Base-by-base conservation (phyloP, 2,329 filamentous ascomycete species). In the Fonsecaea nubica region DNA sequence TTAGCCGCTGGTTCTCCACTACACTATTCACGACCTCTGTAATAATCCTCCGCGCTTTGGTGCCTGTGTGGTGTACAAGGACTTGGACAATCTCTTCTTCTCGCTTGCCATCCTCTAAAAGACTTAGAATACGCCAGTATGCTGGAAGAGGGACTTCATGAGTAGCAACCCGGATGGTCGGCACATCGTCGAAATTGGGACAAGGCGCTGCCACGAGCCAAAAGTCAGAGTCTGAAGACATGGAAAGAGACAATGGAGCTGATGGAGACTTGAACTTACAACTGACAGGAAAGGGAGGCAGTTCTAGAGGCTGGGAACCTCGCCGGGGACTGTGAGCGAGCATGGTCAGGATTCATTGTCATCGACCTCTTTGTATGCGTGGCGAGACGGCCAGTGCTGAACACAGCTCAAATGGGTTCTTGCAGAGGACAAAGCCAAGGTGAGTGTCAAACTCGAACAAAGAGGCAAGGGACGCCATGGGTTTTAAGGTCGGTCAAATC, bases 101-200 rank as follows among this genome's bases (percentile, higher is more conserved):
- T 4, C 33, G n/a, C n/a, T 62, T 57, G n/a, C 65, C 68, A 9
- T 58, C 36, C 36, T 36, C 33, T 32, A 64, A 42, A 15, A 70
- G 61, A 35, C 61, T 59, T 30, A 65, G 48, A 32, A 70, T 66
- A 2, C 56, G 53, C 63, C 65, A 70, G 45, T 70, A 70, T 13
- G 66, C 66, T 9, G 68, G 68, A 6, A 69, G 54, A 1, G 66
- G 68, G 3, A 70, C 61, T 50, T 70, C 63, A 45, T 67, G 58
- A 40, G 36, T 36, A 30, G 40, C 62, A 13, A 70, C 58, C 15
- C 57, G 62, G 54, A 70, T 67, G n/a, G 66, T 70, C 5, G 66
- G 66, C n/a, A 69, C 58, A 33, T 64, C 48, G 15, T 65, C 56
- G 40, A 63, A 70, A 32, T 70, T 68, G n/a, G 59, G 60, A 32